phyloP scores from a whole-genome alignment of 1,139 yeast genomes.

The Candida pseudocylindracea region DNA sequence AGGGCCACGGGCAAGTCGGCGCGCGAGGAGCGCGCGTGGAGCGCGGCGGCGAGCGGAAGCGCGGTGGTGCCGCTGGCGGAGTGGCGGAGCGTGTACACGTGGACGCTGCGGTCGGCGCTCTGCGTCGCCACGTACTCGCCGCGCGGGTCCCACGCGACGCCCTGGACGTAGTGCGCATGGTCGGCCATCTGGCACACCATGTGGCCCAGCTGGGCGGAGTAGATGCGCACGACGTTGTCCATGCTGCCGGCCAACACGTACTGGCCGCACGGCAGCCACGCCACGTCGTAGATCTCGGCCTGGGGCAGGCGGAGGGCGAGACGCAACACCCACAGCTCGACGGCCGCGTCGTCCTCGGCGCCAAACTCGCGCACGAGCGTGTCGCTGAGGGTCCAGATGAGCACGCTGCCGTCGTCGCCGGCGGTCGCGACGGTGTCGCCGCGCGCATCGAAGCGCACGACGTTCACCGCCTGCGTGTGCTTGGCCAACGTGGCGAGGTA shows the following conservation, averaged over 20 bases:
- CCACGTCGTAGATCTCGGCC: conserved; percentile 61
- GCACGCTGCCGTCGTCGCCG: conserved; percentile 81
- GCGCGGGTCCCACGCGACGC: conserved; percentile 86
- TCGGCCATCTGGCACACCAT: conserved; percentile 43
- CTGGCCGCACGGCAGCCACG: conserved; percentile 75
- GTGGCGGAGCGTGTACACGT: conserved; percentile 18
- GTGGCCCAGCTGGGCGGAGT: conserved; percentile 31
- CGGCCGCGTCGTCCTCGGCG: conserved; percentile 19
- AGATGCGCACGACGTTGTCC: conserved; percentile 66
- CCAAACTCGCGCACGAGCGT: conserved; percentile 34
- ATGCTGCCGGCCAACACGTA: conserved; percentile 75
- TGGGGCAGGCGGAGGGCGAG: conserved; percentile 26
- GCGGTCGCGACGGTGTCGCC: conserved; percentile 67
- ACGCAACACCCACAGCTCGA: conserved; percentile 47
- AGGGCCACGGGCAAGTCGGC: too few relatives aligned
- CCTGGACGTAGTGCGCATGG: conserved; percentile 83
- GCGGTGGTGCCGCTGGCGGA: too few relatives aligned
- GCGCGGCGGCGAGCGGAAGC: too few relatives aligned
- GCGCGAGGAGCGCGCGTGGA: too few relatives aligned
- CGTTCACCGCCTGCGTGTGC: conserved; percentile 90
- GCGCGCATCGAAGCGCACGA: conserved; percentile 52
- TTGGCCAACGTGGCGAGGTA: conserved; percentile 60
- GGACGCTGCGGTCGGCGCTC: conserved; percentile 71
- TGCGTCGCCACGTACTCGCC: conserved; percentile 66
- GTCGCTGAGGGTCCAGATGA: conserved; percentile 53